Percentiles rank a stretch among this genome's conserved stretches.
Evolutionary conservation across 495 filamentous ascomycete species (phyloP).

Genomic region (Penicillium bialowiezense): DNA sequence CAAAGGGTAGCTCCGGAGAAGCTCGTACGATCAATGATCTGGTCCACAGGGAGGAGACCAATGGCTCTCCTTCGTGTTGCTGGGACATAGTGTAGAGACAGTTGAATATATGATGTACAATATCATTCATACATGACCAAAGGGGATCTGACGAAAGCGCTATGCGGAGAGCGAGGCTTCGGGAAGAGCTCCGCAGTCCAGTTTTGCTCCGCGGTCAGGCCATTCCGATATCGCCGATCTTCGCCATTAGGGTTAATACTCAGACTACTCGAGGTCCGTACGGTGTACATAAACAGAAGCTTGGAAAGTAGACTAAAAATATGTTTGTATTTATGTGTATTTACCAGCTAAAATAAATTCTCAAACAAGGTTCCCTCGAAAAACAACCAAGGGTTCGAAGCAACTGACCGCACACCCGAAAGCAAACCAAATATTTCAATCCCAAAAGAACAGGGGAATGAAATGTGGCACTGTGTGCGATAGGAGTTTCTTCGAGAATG

Average conservation of each 20-base stretch:
- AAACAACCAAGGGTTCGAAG: not conserved
- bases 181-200: conserved; percentile 24
- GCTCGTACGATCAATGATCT: conserved; percentile 38
- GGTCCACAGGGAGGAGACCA: conserved; percentile 44
- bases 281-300: not conserved
- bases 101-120: conserved; percentile 3
- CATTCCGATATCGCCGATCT: conserved; percentile 26
- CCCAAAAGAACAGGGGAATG: too few species aligned
- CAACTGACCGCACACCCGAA: too few species aligned
- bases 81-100: conserved; percentile 26
- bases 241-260: conserved; percentile 4
- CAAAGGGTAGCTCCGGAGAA: not conserved
- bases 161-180: not conserved
- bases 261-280: too few species aligned
- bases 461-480: not conserved
- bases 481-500: conserved; percentile 3
- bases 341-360: not conserved
- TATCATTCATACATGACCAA: conserved; percentile 8
- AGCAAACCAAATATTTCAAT: too few species aligned
- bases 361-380: not conserved
- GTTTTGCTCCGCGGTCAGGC: conserved; percentile 29
- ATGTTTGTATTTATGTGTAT: conserved; percentile 7
- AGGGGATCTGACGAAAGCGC: not conserved
- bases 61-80: conserved; percentile 30
- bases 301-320: not conserved